Conservation (phyloP, 805 yeast genomes). For the Spathaspora hagerdaliae region DNA sequence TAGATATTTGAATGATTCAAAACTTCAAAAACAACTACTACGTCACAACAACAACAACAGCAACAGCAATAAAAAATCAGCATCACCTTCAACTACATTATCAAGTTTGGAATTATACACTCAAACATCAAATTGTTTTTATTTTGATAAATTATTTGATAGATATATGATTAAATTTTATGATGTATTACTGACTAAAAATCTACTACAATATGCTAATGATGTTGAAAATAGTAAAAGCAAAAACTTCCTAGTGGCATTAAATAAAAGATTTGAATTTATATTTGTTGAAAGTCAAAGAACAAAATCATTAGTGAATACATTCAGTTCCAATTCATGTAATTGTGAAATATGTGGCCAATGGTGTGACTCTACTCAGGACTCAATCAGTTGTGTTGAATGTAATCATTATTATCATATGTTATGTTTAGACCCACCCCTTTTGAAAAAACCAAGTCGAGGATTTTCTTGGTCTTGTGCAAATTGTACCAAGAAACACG, state of each 20-base stretch:
- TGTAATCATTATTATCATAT: constrained; percentile 73
- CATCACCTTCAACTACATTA: constrained; percentile 11
- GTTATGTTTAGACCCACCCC: constrained; percentile 83
- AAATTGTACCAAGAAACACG: constrained; percentile 60
- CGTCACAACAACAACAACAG: neutral
- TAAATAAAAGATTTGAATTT: constrained; percentile 65
- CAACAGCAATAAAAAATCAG: constrained; percentile 3
- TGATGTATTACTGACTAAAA: constrained; percentile 64
- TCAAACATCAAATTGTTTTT: constrained; percentile 64
- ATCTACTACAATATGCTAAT: constrained; percentile 33
- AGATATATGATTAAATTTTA: constrained; percentile 79
- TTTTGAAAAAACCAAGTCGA: constrained; percentile 71
- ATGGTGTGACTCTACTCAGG: constrained; percentile 70
- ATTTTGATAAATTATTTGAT: constrained; percentile 83
- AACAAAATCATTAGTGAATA: constrained; percentile 56
- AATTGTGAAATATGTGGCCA: constrained; percentile 73
- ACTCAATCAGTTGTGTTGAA: constrained; percentile 75
- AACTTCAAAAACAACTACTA: neutral
- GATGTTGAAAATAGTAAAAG: constrained; percentile 46
- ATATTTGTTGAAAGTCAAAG: constrained; percentile 71
- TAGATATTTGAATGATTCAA: constrained; percentile 13
- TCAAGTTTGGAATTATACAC: constrained; percentile 47
- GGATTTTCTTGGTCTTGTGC: constrained; percentile 94
- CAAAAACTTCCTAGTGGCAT: constrained; percentile 53
- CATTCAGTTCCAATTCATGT: constrained; percentile 52